A percentile compares a stretch with the other conserved stretches of the same genome.
phyloP scores from a whole-genome alignment of 2,329 filamentous ascomycete species.

The Lasiodiplodia hormozganensis region DNA sequence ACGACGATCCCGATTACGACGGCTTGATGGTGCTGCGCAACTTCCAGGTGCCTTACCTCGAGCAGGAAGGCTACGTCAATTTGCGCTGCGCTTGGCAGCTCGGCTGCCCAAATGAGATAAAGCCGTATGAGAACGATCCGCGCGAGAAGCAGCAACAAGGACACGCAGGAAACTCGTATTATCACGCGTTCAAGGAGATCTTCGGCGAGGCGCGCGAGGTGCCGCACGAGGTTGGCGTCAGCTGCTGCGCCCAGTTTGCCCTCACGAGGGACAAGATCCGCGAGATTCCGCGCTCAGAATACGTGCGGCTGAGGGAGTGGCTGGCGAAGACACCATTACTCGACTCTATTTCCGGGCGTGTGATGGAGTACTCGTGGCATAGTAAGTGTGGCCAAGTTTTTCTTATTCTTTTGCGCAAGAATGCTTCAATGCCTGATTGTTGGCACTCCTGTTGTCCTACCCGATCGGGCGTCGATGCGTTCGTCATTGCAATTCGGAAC shows the following conservation, averaged over 20 bases:
- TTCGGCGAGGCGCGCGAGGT: constrained; percentile 49
- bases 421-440: not conserved
- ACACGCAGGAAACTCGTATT: constrained; percentile 58
- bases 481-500: not conserved
- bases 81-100: constrained; percentile 61
- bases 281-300: constrained; percentile 55
- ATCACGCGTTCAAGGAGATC: constrained; percentile 56
- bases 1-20: constrained; percentile 61
- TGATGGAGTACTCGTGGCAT: constrained; percentile 68
- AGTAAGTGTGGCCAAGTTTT: constrained; percentile 48
- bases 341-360: constrained; percentile 59
- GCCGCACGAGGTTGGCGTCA: constrained; percentile 56
- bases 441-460: not conserved
- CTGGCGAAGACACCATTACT: constrained; percentile 53
- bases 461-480: not conserved
- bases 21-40: constrained; percentile 56
- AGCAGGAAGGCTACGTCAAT: constrained; percentile 60
- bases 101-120: constrained; percentile 60
- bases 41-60: constrained; percentile 57
- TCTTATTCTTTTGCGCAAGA: not conserved
- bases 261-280: constrained; percentile 56
- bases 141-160: constrained; percentile 49
- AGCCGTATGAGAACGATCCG: constrained; percentile 51
- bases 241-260: constrained; percentile 64
- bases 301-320: constrained; percentile 58